phyloP scores from a whole-genome alignment of 176 grass and related monocot genomes.

The Aechmea fasciata region DNA sequence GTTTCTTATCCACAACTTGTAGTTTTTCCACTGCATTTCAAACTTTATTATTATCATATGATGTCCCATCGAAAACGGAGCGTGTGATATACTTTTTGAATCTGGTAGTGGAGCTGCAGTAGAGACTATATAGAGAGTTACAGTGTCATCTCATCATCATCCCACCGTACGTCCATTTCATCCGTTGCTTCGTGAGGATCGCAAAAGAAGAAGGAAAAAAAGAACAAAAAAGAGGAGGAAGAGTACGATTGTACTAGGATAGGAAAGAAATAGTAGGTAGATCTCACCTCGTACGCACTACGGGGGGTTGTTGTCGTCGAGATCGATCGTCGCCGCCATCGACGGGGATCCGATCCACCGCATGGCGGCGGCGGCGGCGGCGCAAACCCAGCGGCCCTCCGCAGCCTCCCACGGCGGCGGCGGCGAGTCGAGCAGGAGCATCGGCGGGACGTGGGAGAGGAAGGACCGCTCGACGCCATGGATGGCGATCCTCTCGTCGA shows the following conservation, averaged over 20 bases:
- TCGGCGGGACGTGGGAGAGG: slow-evolving; percentile 11
- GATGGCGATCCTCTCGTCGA: no score
- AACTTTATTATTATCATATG: no score
- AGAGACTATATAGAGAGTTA: no score
- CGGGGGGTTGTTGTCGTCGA: no score
- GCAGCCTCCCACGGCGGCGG: neutral
- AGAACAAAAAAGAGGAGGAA: neutral
- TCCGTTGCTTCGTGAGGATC: neutral
- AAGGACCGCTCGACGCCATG: slow-evolving; percentile 16
- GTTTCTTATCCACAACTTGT: no score
- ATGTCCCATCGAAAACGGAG: no score
- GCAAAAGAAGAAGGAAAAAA: neutral
- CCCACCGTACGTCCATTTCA: neutral
- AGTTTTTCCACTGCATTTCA: no score
- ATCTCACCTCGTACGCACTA: no score
- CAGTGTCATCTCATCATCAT: neutral
- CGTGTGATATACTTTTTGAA: neutral
- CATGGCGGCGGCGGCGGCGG: neutral
- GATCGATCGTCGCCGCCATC: no score
- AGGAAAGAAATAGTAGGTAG: no score
- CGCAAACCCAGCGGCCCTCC: neutral
- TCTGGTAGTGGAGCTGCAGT: neutral
- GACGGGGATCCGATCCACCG: no score
- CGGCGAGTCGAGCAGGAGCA: slow-evolving; percentile 40
- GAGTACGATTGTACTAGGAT: neutral